Base-by-base conservation (phyloP, 2,329 filamentous ascomycete species). In the Sporothrix pseudoabietina region DNA sequence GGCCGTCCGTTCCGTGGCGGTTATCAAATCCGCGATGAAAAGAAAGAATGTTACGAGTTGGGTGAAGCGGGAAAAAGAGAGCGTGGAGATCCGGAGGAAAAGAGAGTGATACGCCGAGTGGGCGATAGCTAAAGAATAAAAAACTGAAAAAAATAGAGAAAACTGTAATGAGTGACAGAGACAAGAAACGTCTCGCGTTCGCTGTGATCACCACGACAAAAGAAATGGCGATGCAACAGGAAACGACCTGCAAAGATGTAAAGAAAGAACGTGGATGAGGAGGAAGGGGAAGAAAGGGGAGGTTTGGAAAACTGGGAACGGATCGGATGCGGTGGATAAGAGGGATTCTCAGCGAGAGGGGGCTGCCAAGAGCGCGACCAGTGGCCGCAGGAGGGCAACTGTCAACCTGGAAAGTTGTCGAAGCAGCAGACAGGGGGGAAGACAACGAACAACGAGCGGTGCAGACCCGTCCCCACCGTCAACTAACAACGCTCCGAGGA, bases 121-220 rank as follows among this genome's bases (percentile, higher is more conserved):
- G 22, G 47, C 44, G 55, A 41, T n/a, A 47, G 30, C 35, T 19
- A 19, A 32, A 30, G 66, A 55, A 44, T 10, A n/a, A 22, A 7
- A 30, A 26, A 22, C 32, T n/a, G 26, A 54, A 59, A 57, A 30
- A 54, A 32, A 26, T n/a, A 69, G 8, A 49, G 14, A 8, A 70
- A 32, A 47, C 32, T 47, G 55, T 68, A 44, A 55, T 49, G 71
- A 39, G n/a, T 55, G 59, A 52, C 32, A 72, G 71, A 77, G 72
- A 65, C 71, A 72, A 71, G 70, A 74, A 71, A 75, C 74, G 75
- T 76, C 76, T 77, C 74, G 57, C 55, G 49, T 32, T 26, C 9
- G 61, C 49, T 73, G 66, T 35, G 65, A 66, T 52, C 66, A 32
- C 47, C 59, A 66, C 39, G n/a, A 54, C 66, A 14, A 70, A 73